Conservation (phyloP, 2,329 filamentous ascomycete genomes). For the Xylaria sp. region DNA sequence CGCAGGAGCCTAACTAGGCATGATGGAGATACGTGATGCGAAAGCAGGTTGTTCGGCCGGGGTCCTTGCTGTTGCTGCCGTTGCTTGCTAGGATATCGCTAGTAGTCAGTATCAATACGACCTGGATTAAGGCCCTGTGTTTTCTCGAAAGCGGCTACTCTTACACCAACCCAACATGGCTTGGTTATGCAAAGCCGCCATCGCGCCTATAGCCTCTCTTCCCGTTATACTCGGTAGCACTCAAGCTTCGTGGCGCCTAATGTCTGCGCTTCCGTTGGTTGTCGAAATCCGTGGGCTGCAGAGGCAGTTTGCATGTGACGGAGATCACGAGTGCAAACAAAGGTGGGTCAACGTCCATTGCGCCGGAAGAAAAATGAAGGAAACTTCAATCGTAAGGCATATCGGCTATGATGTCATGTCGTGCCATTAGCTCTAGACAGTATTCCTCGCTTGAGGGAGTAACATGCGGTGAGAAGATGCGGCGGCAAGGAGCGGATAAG, state of each 20-base stretch:
- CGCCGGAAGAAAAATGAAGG: conserved; percentile 12
- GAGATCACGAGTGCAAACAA: conserved; percentile 18
- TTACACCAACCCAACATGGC: conserved; percentile 24
- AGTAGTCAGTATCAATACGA: conserved; percentile 1
- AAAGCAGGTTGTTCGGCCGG: not conserved
- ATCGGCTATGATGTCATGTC: conserved; percentile 19
- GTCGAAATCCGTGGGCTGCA: conserved; percentile 16
- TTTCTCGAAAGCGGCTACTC: conserved; percentile 34
- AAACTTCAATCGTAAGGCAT: conserved; percentile 7
- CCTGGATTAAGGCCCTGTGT: conserved; percentile 12
- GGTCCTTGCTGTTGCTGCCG: not conserved
- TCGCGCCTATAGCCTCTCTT: not conserved
- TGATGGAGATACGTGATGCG: not conserved
- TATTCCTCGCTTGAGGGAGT: not conserved
- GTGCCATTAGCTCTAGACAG: conserved; percentile 1
- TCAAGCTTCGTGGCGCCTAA: conserved; percentile 15
- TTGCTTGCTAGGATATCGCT: conserved; percentile 16
- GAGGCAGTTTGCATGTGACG: conserved; percentile 37
- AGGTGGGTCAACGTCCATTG: conserved; percentile 11
- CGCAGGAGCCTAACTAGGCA: conserved; percentile 5
- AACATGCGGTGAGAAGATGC: conserved; percentile 23
- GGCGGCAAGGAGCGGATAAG: conserved; percentile 31
- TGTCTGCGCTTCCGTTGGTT: conserved; percentile 28
- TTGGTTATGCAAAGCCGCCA: conserved; percentile 21
- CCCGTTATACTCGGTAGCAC: conserved; percentile 19